Percentiles rank a stretch among this genome's conserved stretches.
Evolutionary conservation across 2,329 filamentous ascomycete species (phyloP).

Genomic region (Aspergillus fischeri): DNA sequence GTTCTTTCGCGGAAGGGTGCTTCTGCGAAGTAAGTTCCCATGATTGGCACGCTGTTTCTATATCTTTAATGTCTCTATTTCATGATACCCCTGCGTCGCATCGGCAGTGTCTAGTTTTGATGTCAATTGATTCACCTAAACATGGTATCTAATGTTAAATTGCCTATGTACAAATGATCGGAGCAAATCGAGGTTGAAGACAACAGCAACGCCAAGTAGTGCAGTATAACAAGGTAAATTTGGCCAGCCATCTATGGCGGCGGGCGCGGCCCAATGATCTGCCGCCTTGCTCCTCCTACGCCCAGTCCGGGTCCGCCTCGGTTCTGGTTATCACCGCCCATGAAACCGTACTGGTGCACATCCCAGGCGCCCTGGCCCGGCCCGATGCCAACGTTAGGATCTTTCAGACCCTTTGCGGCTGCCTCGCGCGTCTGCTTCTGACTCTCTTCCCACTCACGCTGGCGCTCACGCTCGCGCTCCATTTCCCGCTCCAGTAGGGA

Average conservation of each 20-base stretch:
- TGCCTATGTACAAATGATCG: background rate
- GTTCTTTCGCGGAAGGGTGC: slow-evolving; percentile 11
- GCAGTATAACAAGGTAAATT: background rate
- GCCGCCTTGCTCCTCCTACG: slow-evolving; percentile 54
- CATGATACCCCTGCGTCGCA: background rate
- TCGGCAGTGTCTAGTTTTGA: background rate
- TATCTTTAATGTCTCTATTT: background rate
- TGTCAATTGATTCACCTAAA: background rate
- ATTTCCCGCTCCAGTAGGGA: slow-evolving; percentile 63
- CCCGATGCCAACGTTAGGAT: slow-evolving; percentile 45
- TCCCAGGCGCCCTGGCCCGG: slow-evolving; percentile 53
- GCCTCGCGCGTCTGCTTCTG: slow-evolving; percentile 51
- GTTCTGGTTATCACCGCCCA: slow-evolving; percentile 61
- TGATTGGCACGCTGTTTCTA: background rate
- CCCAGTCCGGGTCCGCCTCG: slow-evolving; percentile 47
- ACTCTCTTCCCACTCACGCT: slow-evolving; percentile 61
- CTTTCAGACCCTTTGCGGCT: slow-evolving; percentile 37
- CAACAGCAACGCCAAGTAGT: background rate
- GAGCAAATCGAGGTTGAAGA: background rate
- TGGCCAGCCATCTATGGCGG: slow-evolving; percentile 28
- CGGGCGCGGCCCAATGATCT: slow-evolving; percentile 60
- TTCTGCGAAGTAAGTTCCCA: background rate
- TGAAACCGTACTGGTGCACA: slow-evolving; percentile 61
- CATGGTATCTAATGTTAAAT: background rate
- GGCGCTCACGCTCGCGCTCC: slow-evolving; percentile 62